Evolutionary conservation across 129 eudicot genomes (phyloP).

Genomic region (Ambrosia trifida): DNA sequence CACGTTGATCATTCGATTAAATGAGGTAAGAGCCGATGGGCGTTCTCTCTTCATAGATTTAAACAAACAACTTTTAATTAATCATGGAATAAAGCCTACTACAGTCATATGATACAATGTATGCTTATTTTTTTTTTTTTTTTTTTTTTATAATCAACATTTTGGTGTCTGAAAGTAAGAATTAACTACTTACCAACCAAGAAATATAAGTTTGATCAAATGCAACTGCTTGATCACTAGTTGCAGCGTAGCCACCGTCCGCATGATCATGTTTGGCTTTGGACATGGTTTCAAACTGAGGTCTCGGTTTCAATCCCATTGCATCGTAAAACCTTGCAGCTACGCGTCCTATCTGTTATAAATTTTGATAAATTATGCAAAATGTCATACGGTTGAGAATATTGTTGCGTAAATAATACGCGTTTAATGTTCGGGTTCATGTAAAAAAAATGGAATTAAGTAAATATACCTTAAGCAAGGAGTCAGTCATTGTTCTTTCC

Average conservation of each 20-base stretch:
- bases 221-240: constrained; percentile 3
- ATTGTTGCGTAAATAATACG: neutral
- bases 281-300: constrained; percentile 34
- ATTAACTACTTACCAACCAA: constrained; percentile 67
- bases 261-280: constrained; percentile 41
- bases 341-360: constrained; percentile 18
- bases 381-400: neutral
- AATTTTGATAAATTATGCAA: neutral
- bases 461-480: constrained; percentile 17
- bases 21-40: constrained; percentile 54
- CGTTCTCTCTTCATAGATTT: constrained; percentile 32
- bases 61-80: neutral
- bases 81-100: neutral
- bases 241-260: neutral
- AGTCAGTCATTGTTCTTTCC: constrained; percentile 18
- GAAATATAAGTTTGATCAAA: constrained; percentile 38
- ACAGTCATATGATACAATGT: neutral
- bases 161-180: neutral
- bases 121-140: no score
- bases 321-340: constrained; percentile 46
- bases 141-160: no score
- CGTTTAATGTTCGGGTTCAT: neutral
- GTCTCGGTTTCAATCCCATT: constrained; percentile 35
- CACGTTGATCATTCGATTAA: constrained; percentile 36
- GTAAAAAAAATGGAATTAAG: neutral